Evolutionary conservation across 148 eudicot species (phyloP), one percentile per base, ranked within the genome.

Genomic region (Suaeda aralocaspica): DNA sequence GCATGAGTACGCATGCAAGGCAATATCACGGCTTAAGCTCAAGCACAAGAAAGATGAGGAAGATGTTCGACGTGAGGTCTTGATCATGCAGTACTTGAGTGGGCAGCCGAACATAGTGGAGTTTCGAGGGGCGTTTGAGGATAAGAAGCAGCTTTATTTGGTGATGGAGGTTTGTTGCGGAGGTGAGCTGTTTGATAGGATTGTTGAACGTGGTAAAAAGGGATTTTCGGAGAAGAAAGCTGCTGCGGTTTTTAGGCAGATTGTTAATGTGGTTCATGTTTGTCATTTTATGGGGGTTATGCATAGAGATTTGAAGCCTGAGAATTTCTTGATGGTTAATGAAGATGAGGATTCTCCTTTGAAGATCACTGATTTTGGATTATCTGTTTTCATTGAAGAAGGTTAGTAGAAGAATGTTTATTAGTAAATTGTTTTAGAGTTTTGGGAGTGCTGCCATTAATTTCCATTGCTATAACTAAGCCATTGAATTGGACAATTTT

Each of bases 241-340:
- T 18, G 93, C 98, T n/a, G 78, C 75, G 53, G 64, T 92, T 14
- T 89, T 85, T 39, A 80, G 91, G 64, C 98, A 89, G 75, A 80
- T 92, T 75, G 89, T 92, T 67, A 92, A 86, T 78, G 98, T 92
- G 76, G 96, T 92, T 68, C 93, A 92, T 80, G 92, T 82, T 9
- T 92, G 98, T 45, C 98, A 92, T 92, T 92, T 92, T 55, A 79
- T 92, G 91, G 98, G 98, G n/a, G 98, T 92, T 41, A 86, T 92
- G 75, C 98, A 92, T 78, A 76, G 98, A 55, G 98, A 92, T 68
- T 84, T 89, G 78, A 92, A 92, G 83, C 98, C 96, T 64, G 98
- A 92, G 84, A 92, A 92, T 79, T 92, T 92, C 82, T 81, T 92
- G 88, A 39, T 92, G 73, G 82, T 77, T 4, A 83, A 71, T 29